Base-by-base conservation (phyloP, 306 rosid genomes). In the Morella rubra region DNA sequence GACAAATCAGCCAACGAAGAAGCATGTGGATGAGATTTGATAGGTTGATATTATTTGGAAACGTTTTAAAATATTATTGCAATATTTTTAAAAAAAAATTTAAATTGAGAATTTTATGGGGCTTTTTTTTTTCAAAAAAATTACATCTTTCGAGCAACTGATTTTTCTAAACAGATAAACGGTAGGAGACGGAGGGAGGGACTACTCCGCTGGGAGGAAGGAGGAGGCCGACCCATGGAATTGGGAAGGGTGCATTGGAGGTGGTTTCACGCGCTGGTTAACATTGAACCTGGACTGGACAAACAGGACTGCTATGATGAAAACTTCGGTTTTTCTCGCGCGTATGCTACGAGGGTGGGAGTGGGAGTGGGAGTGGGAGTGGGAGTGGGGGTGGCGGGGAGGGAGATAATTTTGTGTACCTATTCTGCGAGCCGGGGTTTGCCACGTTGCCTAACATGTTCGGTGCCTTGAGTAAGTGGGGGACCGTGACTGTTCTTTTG, bases 401-500 rank as follows among this genome's bases (percentile, higher is more conserved):
- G 1, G 41, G 7, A 73, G 68, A 58, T 42, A 13, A 56, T 32
- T 56, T 7, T 14, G 32, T 27, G 44, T 5, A 7, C 18, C 1
- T 3, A 5, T 8, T 0, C 72, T 44, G 71, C 49, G 84, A 70
- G 73, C 47, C 14, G 44, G 20, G 54, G 15, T 3, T 24, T 1
- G 66, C 86, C 86, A 85, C 89, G 82, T 65, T 15, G 69, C 64
- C 40, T 42, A 6, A 15, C 59, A n/a, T 19, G 9, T 15, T 60
- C 6, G 73, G 60, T 81, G 52, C 27, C 75, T 55, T 69, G 1
- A 37, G 62, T 73, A 47, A 71, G 60, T 61, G 70, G 74, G 16
- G 20, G 80, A 73, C 77, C 71, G 68, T 42, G 76, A 60, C 13
- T 32, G 69, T 68, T 32, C 27, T 13, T 47, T 73, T 56, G 69